Conservation (phyloP, 2,329 filamentous ascomycete species). For the Trichoderma sp. region DNA sequence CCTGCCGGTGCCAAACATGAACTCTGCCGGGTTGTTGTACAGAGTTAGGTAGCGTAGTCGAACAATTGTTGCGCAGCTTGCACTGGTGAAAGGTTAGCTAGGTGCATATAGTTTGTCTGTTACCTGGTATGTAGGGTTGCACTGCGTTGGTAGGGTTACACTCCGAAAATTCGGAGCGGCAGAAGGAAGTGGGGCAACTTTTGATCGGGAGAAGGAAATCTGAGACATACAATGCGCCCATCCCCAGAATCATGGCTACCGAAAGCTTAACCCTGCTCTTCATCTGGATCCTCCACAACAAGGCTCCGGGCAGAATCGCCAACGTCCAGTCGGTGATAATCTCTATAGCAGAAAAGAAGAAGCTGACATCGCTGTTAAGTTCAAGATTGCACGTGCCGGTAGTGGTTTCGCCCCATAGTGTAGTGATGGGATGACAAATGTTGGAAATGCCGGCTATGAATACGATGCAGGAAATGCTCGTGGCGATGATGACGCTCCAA, state of each 20-base stretch:
- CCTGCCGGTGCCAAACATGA: conserved; percentile 11
- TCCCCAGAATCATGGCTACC: conserved; percentile 7
- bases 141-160: neutral
- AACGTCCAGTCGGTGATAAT: conserved; percentile 10
- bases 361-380: conserved; percentile 11
- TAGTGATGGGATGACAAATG: conserved; percentile 16
- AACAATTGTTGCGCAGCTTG: conserved; percentile 14
- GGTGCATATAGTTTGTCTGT: neutral
- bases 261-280: conserved; percentile 12
- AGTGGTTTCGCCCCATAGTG: conserved; percentile 11
- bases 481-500: conserved; percentile 11
- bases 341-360: conserved; percentile 12
- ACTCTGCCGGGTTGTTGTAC: conserved; percentile 11
- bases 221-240: conserved; percentile 14
- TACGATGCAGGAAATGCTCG: conserved; percentile 7
- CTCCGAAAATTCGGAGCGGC: no score
- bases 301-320: neutral
- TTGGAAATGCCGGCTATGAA: conserved; percentile 13
- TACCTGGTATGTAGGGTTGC: neutral
- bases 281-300: conserved; percentile 10
- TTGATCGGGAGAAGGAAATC: neutral
- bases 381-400: conserved; percentile 6
- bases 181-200: neutral
- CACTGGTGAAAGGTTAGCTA: conserved; percentile 3
- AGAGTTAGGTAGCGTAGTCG: conserved; percentile 13